A percentile compares a stretch with the other conserved stretches of the same genome.
Evolutionary conservation across 768 basidiomycete species (phyloP).

Genomic region (Calocybe indica): DNA sequence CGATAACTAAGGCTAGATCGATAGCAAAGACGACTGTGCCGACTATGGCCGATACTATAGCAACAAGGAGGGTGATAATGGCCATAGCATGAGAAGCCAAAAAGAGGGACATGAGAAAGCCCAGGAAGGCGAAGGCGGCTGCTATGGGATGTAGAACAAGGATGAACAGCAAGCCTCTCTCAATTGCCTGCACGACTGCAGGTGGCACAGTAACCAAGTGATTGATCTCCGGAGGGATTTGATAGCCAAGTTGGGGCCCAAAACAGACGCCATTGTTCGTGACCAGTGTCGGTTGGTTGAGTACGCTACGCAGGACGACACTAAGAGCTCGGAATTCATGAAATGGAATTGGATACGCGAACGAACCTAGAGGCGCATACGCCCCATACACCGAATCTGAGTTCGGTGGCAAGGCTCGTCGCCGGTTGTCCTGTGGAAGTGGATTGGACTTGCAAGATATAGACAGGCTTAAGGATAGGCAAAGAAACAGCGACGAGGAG

Average conservation of each 20-base stretch:
- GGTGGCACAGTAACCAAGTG: slow-evolving; percentile 37
- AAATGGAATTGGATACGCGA: slow-evolving; percentile 7
- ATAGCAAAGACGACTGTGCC: slow-evolving; percentile 50
- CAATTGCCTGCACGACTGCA: slow-evolving; percentile 36
- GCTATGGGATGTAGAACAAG: slow-evolving; percentile 68
- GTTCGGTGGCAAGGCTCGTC: slow-evolving; percentile 50
- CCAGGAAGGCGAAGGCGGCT: slow-evolving; percentile 51
- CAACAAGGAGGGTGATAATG: slow-evolving; percentile 52
- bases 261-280: slow-evolving; percentile 45
- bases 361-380: slow-evolving; percentile 50
- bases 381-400: slow-evolving; percentile 82
- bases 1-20: slow-evolving; percentile 57
- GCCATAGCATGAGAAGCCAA: slow-evolving; percentile 48
- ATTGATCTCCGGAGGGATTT: slow-evolving; percentile 43
- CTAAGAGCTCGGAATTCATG: slow-evolving; percentile 4
- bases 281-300: slow-evolving; percentile 30
- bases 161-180: slow-evolving; percentile 43
- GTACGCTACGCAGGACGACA: slow-evolving; percentile 11
- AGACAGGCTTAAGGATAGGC: slow-evolving; percentile 68
- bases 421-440: slow-evolving; percentile 22
- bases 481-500: slow-evolving; percentile 72
- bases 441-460: slow-evolving; percentile 46
- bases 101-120: slow-evolving; percentile 50
- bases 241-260: slow-evolving; percentile 65
- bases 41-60: slow-evolving; percentile 52